These are phyloP conservation scores for Russula emetica DNA, from an alignment of 768 basidiomycete genomes.

Conservation along the genomic window DNA sequence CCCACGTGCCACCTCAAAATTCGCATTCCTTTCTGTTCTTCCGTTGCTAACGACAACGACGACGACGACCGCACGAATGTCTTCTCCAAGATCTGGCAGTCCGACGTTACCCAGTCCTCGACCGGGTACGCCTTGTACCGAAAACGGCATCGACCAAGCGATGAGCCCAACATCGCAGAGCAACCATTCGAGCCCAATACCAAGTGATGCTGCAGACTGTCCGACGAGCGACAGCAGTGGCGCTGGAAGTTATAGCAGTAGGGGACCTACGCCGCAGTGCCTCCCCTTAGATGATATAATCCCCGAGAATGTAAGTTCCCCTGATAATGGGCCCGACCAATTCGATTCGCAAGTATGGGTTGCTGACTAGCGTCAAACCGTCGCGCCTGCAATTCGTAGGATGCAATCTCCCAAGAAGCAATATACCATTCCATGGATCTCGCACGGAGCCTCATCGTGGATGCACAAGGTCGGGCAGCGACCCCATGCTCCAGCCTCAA, in stretches of 20 bases:
- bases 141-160: not conserved
- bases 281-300: not conserved
- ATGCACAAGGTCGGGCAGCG: not conserved
- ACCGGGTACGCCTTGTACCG: not conserved
- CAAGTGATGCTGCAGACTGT: not conserved
- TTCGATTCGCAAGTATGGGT: too few relatives aligned
- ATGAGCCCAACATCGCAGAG: not conserved
- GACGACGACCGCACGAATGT: too few relatives aligned
- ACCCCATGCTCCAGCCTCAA: not conserved
- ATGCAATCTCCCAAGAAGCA: constrained; percentile 1
- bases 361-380: not conserved
- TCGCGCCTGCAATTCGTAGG: not conserved
- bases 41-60: not conserved
- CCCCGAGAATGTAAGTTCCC: constrained; percentile 4
- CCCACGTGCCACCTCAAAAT: not conserved
- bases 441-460: constrained; percentile 1
- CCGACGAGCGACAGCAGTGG: constrained; percentile 3
- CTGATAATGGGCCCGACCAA: not conserved
- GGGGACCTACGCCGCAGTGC: constrained; percentile 8
- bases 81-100: not conserved
- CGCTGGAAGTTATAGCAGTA: not conserved
- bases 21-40: not conserved
- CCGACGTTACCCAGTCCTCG: not conserved
- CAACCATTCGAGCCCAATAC: not conserved
- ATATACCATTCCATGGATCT: constrained; percentile 7